Base-by-base conservation (phyloP, 2,329 filamentous ascomycete species). In the Bretziella fagacearum region DNA sequence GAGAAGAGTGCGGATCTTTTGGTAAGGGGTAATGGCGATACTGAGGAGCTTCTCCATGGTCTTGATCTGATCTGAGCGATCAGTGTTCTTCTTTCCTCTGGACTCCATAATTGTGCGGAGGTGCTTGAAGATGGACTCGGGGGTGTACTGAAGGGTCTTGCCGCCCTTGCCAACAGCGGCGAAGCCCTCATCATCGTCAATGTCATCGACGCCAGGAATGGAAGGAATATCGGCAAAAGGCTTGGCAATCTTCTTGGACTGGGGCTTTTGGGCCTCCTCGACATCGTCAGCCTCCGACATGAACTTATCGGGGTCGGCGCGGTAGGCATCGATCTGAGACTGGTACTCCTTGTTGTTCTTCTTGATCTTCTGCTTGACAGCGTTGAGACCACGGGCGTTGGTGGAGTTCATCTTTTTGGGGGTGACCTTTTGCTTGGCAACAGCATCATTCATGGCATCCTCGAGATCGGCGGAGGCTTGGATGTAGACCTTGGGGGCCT, bases 341-440 rank as follows among this genome's bases (percentile, higher is more conserved):
- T 84, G 77, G 66, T 89, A 89, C 54, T 96, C 89, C 68, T 93
- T 93, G 73, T 89, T 93, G 68, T 89, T 89, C 76, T 95, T 96
- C 77, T 89, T 87, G 70, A 98, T 85, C 68, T 87, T 87, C 65
- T 98, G 91, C 69, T 95, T 93, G 59, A 96, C 84, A 53, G 87
- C 85, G 63, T 96, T 98, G 59, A 98, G 75, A 58, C 87, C 86
- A 66, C 86, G 84, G 54, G 86, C 82, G 61, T 89, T 93, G 60
- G 81, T 91, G 52, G 87, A 86, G 68, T 94, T 98, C 87, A 96
- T 94, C 74, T 95, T 96, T 77, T 95, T 95, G 53, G 81, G 78
- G 2, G 84, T 83, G 55, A 93, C 83, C 71, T 98, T 98, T 62
- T 93, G 84, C 74, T 95, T 95, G 57, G 86, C 78, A 54, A 93